Percentiles rank a stretch among this genome's conserved stretches.
phyloP scores from a whole-genome alignment of 129 eudicot genomes.

The Flaveria trinervia region DNA sequence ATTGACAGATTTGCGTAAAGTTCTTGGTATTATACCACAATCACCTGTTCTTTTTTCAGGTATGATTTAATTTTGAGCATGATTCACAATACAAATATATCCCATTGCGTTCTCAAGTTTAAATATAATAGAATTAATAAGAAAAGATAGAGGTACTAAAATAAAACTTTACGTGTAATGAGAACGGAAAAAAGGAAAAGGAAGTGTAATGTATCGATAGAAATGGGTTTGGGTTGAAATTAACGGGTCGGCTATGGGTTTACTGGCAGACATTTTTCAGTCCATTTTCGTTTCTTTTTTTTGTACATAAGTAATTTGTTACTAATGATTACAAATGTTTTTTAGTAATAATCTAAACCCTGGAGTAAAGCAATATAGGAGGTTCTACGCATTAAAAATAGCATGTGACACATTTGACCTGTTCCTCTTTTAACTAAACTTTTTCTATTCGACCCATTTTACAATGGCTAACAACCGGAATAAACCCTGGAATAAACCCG shows the following conservation, averaged over 20 bases:
- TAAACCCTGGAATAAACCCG: neutral
- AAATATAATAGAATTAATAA: neutral
- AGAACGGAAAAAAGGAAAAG: neutral
- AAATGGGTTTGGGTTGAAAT: neutral
- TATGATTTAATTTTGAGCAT: conserved; percentile 22
- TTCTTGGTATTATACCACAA: conserved; percentile 90
- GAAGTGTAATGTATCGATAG: neutral
- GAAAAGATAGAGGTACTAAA: neutral
- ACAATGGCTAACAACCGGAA: neutral
- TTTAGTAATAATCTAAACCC: neutral
- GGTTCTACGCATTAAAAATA: neutral
- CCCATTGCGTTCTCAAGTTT: neutral
- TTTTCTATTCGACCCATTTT: neutral
- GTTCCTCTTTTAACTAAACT: too few species aligned
- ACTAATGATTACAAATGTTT: neutral
- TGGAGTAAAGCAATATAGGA: neutral
- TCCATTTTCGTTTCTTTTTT: neutral
- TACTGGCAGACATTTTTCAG: neutral
- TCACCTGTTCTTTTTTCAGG: conserved; percentile 96
- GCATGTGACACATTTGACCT: neutral
- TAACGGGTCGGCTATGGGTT: too few species aligned
- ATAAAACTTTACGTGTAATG: neutral
- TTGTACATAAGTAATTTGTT: neutral
- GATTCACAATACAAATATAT: too few species aligned
- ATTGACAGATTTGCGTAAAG: conserved; percentile 78